Evolutionary conservation across 345 rosid species (phyloP).

Genomic region (Salix udensis): DNA sequence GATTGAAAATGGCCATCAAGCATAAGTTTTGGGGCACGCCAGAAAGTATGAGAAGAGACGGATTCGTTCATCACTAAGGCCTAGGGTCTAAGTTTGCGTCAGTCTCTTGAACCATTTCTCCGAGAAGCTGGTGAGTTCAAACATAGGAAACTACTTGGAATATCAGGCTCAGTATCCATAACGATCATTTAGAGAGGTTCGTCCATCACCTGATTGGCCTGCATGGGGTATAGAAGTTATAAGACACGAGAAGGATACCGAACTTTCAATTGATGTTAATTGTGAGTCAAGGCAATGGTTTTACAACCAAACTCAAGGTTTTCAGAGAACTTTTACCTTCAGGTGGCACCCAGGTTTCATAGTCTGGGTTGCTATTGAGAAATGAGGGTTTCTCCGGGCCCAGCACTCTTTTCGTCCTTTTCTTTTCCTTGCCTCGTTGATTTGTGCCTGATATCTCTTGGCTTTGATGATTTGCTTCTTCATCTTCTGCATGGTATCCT

Average conservation of each 20-base stretch:
- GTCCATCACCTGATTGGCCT: conserved; percentile 98
- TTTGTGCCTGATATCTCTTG: conserved; percentile 26
- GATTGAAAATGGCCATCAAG: neutral
- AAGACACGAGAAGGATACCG: neutral
- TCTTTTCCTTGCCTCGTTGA: conserved; percentile 35
- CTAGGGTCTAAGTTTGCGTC: too few species aligned
- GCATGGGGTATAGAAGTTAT: conserved; percentile 9
- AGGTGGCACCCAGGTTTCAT: conserved; percentile 91
- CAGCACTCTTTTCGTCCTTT: conserved; percentile 52
- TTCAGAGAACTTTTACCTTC: conserved; percentile 44
- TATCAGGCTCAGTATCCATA: conserved; percentile 54
- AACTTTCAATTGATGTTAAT: neutral
- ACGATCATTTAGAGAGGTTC: conserved; percentile 80
- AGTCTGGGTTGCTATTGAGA: conserved; percentile 44
- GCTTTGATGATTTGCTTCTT: conserved; percentile 27
- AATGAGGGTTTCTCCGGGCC: conserved; percentile 83
- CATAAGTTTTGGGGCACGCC: neutral
- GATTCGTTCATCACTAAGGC: too few species aligned
- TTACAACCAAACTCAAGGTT: neutral
- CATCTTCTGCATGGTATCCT: conserved; percentile 55
- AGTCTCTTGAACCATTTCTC: neutral
- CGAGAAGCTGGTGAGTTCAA: neutral
- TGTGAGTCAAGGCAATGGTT: neutral
- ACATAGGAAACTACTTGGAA: neutral
- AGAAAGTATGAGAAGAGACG: too few species aligned